phyloP scores from a whole-genome alignment of 345 rosid species.

The Microthlaspi erraticum region DNA sequence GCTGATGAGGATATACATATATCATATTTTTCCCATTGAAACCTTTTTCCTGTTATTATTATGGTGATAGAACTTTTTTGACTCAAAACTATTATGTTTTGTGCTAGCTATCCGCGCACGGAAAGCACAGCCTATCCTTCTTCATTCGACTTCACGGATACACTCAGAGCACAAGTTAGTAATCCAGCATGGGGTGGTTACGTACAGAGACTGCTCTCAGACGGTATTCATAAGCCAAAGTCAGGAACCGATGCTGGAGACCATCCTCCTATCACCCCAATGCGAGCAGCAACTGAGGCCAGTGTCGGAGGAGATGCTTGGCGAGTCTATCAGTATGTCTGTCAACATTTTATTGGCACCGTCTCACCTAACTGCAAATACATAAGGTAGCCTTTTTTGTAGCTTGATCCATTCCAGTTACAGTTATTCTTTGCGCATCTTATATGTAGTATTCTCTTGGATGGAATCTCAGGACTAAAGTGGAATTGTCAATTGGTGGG shows the following conservation, averaged over 20 bases:
- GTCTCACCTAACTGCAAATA: conserved; percentile 93
- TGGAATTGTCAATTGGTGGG: conserved; percentile 76
- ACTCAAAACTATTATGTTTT: conserved; percentile 26
- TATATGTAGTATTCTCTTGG: conserved; percentile 18
- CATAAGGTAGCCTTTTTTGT: conserved; percentile 53
- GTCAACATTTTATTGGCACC: conserved; percentile 94
- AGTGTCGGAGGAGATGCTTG: conserved; percentile 83
- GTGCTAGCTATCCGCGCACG: conserved; percentile 85
- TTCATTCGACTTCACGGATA: conserved; percentile 83
- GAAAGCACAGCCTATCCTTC: conserved; percentile 98
- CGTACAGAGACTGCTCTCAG: conserved; percentile 64
- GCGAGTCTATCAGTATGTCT: conserved; percentile 88
- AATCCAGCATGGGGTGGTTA: conserved; percentile 65
- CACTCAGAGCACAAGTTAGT: conserved; percentile 66
- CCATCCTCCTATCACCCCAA: conserved; percentile 98
- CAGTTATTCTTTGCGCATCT: conserved; percentile 6
- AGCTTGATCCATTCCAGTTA: conserved; percentile 27
- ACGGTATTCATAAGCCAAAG: conserved; percentile 69
- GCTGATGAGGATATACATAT: conserved; percentile 10
- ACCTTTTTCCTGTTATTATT: neutral
- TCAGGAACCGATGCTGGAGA: conserved; percentile 94
- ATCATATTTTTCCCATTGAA: conserved; percentile 1
- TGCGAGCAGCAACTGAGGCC: conserved; percentile 76
- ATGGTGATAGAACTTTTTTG: neutral
- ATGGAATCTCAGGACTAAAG: conserved; percentile 65